Evolutionary conservation across 345 rosid species (phyloP).

Genomic region (Melaleuca quinquenervia): DNA sequence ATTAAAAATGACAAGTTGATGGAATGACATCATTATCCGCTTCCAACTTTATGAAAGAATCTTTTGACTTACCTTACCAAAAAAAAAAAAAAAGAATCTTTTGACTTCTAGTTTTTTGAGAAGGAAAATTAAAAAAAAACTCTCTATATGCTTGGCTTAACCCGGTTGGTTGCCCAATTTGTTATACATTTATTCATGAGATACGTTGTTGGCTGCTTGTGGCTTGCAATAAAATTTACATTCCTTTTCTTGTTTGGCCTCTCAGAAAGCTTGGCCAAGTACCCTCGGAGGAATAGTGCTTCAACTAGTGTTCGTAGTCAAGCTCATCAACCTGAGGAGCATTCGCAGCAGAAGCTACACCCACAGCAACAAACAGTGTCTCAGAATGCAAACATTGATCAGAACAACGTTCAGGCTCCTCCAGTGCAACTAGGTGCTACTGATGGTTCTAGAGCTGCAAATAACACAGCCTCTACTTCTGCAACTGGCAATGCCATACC

Average conservation of each 20-base stretch:
- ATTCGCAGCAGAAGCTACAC: conserved; percentile 36
- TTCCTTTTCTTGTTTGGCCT: conserved; percentile 2
- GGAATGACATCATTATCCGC: not conserved
- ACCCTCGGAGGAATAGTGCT: conserved; percentile 61
- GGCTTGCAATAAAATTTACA: not conserved
- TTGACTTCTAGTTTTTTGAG: not conserved
- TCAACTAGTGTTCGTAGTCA: conserved; percentile 42
- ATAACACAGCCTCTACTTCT: conserved; percentile 53
- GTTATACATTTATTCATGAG: not conserved
- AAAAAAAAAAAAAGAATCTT: not conserved
- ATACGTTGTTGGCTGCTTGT: not conserved
- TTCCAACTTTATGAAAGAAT: not conserved
- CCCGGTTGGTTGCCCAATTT: not conserved
- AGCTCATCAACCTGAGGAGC: conserved; percentile 59
- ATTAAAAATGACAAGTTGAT: not conserved
- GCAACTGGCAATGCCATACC: conserved; percentile 61
- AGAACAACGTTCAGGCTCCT: conserved; percentile 33
- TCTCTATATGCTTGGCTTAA: not conserved
- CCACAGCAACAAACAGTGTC: conserved; percentile 17
- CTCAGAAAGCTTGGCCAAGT: conserved; percentile 93
- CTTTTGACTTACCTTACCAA: not conserved
- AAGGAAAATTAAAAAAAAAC: not conserved
- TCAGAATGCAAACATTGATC: conserved; percentile 40
- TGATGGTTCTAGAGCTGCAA: conserved; percentile 33
- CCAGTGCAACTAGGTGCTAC: conserved; percentile 38